phyloP scores from a whole-genome alignment of 2,329 filamentous ascomycete species.

The Epichloe hybrida region DNA sequence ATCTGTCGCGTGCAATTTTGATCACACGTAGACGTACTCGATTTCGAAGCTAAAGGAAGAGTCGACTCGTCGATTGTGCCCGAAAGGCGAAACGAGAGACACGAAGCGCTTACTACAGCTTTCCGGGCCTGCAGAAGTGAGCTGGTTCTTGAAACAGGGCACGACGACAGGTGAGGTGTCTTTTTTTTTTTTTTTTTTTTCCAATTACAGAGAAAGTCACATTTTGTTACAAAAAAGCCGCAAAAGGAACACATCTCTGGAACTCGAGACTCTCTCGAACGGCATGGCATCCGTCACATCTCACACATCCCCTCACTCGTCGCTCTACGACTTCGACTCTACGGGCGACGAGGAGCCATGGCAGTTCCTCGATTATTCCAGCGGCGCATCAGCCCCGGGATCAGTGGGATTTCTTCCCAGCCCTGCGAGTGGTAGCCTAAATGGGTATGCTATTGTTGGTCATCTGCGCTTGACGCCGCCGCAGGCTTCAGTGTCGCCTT shows the following conservation, averaged over 20 bases:
- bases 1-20: neutral
- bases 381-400: conserved; percentile 20
- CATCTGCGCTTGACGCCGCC: conserved; percentile 15
- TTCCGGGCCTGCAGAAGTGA: too few species aligned
- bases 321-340: conserved; percentile 27
- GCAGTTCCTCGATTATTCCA: conserved; percentile 27
- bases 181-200: too few species aligned
- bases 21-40: neutral
- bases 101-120: too few species aligned
- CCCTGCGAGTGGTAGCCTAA: conserved; percentile 36
- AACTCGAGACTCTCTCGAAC: neutral
- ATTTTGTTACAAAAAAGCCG: neutral
- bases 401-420: conserved; percentile 34
- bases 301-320: conserved; percentile 24
- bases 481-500: conserved; percentile 25
- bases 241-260: neutral
- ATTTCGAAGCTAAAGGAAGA: too few species aligned
- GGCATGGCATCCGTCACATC: conserved; percentile 26
- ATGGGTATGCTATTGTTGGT: conserved; percentile 34
- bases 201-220: neutral
- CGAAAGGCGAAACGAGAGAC: too few species aligned
- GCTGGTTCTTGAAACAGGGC: too few species aligned
- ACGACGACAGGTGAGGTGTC: too few species aligned
- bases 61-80: too few species aligned
- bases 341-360: conserved; percentile 30